Evolutionary conservation across 345 rosid species (phyloP), one percentile per base, ranked within the genome.

Genomic region (Luvunga scandens): DNA sequence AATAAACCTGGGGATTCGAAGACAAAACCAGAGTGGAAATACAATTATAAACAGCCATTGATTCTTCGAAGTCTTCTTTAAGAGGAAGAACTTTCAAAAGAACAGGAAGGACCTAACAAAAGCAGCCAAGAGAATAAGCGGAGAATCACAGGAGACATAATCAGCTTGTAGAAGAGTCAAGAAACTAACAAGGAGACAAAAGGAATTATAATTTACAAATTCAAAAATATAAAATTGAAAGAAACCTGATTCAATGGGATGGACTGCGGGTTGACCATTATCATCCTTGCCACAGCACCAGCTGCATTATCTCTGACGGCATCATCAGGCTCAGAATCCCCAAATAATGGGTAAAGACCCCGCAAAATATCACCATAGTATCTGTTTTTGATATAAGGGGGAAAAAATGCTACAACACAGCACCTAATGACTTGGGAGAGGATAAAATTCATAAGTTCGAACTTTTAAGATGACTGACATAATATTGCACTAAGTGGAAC

Each of bases 261-360:
- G 66, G 91, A 81, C 74, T 94, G 92, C 3, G 98, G 98, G 71
- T 97, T 88, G 80, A 85, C 92, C 89, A 91, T 84, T 86, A 97
- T 93, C 99, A 97, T 94, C 88, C 98, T 93, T 78, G 99, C 98
- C 66, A 92, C 89, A 24, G 98, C 99, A 88, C 99, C 99, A 53
- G 98, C 98, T 66, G 98, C 98, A 84, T 97, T 97, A 85, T 97
- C 99, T 82, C 97, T 85, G 65, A 97, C 99, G 18, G 93, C 99
- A 86, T 85, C 88, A 85, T 97, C 98, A 59, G 94, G 94, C 82
- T 97, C 99, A 57, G 96, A 85, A 28, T 94, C 98, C 81, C 98
- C 98, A 72, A 97, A 97, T 78, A 94, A 87, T 16, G 93, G 98
- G 83, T 78, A 87, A 57, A 97, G 92, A 65, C 86, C 90, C 6